Base-by-base conservation (phyloP, 305 asterid species). In the Solanum aculeatissimum region DNA sequence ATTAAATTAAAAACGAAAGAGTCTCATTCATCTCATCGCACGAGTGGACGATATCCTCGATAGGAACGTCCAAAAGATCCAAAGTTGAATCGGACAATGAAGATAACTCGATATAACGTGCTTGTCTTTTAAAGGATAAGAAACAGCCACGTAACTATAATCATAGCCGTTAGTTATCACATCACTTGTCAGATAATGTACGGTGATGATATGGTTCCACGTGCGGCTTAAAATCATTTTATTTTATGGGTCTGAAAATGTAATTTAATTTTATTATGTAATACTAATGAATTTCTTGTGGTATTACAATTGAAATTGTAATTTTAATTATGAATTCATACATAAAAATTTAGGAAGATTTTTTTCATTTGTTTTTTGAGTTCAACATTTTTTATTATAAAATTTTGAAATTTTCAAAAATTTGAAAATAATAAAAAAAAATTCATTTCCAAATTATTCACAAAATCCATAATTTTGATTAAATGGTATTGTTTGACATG, bases 101-200 rank as follows among this genome's bases (percentile, higher is more conserved):
- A 35, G 65, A 84, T 66, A 62, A 74, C 40, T 70, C 81, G 71
- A 71, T 11, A 81, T 27, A 45, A 15, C 87, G 87, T 78, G 54
- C 80, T 4, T 79, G 53, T 19, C 65, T 11, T 29, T 65, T 58
- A 58, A 81, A 74, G 92, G 94, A 29, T 80, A 15, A 62, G 4
- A 85, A 81, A 9, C 29, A 1, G 86, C 87, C 92, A 92, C 95
- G 93, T 86, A 19, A 4, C 4, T n/a, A 3, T 0, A 6, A 86
- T 83, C 84, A 0, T 23, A 49, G 42, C 89, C 90, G 86, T 84
- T 4, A 14, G 68, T 86, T 19, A 8, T 14, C 1, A 53, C 27
- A 29, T 69, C 25, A 35, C 2, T 16, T 38, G 77, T 69, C 77
- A 51, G 49, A 74, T 21, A 49, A 54, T 63, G n/a, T 1, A 25